Evolutionary conservation across 1,284 basidiomycete genomes (phyloP), one percentile per base, ranked within the genome.

Genomic region (Ustanciosporium gigantosporum): DNA sequence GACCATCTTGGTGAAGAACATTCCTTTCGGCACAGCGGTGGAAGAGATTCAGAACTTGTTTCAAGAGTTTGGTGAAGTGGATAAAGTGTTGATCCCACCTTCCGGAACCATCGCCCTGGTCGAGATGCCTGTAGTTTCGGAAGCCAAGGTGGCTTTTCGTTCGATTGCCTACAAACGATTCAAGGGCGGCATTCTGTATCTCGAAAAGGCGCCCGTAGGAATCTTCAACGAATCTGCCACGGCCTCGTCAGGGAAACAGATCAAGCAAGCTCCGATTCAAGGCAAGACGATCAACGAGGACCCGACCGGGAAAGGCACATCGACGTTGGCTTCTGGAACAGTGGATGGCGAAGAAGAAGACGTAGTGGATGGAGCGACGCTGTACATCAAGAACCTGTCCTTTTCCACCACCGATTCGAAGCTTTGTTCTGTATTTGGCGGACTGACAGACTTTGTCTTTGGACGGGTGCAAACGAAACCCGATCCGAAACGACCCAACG

Each of bases 101-200:
- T 87, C 90, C 4, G 93, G 94, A 1, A 96, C 93, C 2, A 87
- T 98, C 77, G 94, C 91, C 0, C 86, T 96, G 0, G 89, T 97
- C 11, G 91, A 96, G 73, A 94, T 89, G 78, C 84, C 82, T 15
- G 83, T 87, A 21, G 79, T 85, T 0, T 45, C 50, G 22, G 75
- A 77, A 46, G 73, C 73, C 0, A 57, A 50, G 34, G 38, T 65
- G 2, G 75, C 88, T 0, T 94, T 95, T 80, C 84, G 84, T 36
- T 86, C 85, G 0, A 83, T 97, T 8, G 88, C 90, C 0, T 97
- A 97, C 79, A 83, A 90, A 68, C 85, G 92, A 5, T 80, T 98
- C 19, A 91, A 91, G 5, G 92, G 90, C 72, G 88, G 89, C 0
- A 84, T 97, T 45, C 80, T 97, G 6, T 98, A 97, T 74, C 83